phyloP scores from a whole-genome alignment of 169 alveolate genomes.

The Plasmodium billcollinsi region DNA sequence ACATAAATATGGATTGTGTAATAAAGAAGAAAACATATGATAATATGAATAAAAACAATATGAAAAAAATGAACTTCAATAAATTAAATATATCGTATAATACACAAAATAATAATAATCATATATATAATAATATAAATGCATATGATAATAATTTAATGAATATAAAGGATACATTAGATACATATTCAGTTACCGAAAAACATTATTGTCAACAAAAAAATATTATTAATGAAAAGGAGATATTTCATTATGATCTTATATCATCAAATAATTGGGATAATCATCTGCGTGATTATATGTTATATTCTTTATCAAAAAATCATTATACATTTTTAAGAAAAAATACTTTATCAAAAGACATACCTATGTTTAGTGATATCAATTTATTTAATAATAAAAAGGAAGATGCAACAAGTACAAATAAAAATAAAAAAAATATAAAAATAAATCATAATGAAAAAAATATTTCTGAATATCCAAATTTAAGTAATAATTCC shows the following conservation, averaged over 20 bases:
- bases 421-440: conserved; percentile 7
- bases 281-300: background rate
- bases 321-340: conserved; percentile 16
- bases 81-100: too few relatives aligned
- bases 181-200: too few relatives aligned
- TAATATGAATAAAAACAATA: too few relatives aligned
- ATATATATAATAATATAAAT: too few relatives aligned
- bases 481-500: conserved; percentile 29
- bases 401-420: background rate
- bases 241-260: background rate
- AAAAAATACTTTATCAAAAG: conserved; percentile 3
- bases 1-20: too few relatives aligned
- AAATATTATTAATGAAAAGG: too few relatives aligned
- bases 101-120: too few relatives aligned
- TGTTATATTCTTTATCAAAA: conserved; percentile 28
- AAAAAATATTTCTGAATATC: conserved; percentile 3
- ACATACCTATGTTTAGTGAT: background rate
- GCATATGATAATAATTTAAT: too few relatives aligned
- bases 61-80: too few relatives aligned
- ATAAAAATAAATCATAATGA: background rate
- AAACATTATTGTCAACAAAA: too few relatives aligned
- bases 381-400: background rate
- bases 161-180: too few relatives aligned
- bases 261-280: background rate
- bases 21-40: too few relatives aligned